Base-by-base conservation (phyloP, 2,329 filamentous ascomycete genomes). In the Fusarium nygamai region DNA sequence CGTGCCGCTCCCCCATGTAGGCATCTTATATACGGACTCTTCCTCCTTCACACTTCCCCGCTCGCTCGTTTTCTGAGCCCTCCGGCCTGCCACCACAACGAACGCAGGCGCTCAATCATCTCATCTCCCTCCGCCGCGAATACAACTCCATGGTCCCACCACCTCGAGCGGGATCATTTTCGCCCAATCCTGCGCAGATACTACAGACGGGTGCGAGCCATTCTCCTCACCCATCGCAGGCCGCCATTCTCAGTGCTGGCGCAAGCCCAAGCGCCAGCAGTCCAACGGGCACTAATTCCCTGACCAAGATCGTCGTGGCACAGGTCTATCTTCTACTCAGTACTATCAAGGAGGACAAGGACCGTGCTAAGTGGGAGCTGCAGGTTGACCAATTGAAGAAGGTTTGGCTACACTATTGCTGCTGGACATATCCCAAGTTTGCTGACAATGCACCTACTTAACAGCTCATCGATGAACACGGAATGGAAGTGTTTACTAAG, bases 401-500 rank as follows among this genome's bases (percentile, higher is more conserved):
- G 90, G 95, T 97, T 87, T 82, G 39, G 57, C 50, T 47, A 68
- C 27, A 36, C 29, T 33, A 38, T 53, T 53, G 36, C 27, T 63
- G 34, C 33, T 24, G 24, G 27, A 27, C 6, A 24, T 43, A 13
- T 46, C 31, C 44, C 29, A 24, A n/a, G 24, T 47, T 63, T 67
- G 56, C 73, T 81, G 57, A 82, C 71, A n/a, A 47, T 38, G 22
- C 36, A 53, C 48, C 44, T 31, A 17, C 54, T 46, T 46, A 53
- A 48, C 64, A 98, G 94, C 92, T 98, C 83, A 93, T 98, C 86
- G 92, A 98, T 90, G 95, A 96, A 80, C 92, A 97, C 95, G 95
- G 95, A 82, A 99, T 99, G 96, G 97, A 99, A 88, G 95, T 98
- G 82, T 98, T 95, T 83, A 92, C 94, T 70, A 97, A 95, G 87